Base-by-base conservation (phyloP, 169 alveolate species). In the Plasmodium knowlesi region DNA sequence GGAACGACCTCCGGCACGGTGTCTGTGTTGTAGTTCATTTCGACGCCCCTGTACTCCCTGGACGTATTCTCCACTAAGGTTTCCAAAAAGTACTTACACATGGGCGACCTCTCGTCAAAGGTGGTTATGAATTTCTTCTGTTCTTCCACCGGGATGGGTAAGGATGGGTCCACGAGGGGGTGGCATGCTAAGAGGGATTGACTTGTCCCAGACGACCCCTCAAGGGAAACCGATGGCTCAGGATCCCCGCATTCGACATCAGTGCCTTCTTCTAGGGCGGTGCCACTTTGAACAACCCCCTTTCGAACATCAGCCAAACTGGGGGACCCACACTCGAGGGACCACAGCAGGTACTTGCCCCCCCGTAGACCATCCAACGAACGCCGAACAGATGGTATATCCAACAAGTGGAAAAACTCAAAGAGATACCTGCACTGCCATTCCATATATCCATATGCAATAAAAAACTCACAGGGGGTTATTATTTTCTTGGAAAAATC, bases 401-500 rank as follows among this genome's bases (percentile, higher is more conserved):
- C 82, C 67, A 92, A 43, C 82, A 96, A 54, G 43, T 54, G 74
- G 22, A 32, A 57, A 82, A 94, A 96, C 30, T 93, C 96, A 39
- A 95, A 95, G 50, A 82, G 43, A 37, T 95, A 95, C 14, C 82
- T 85, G 14, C 81, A 46, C 19, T 96, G 74, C 97, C 97, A 96
- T 0, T 95, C 95, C 3, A 96, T 2, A 46, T 92, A 80, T 19
- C 81, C 95, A 43, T 94, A 79, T 4, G 96, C 97, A 28, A 96
- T 94, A 46, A 96, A 95, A 8, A 96, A 88, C 81, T 96, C 97
- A 78, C 79, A 96, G 1, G 97, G 96, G 46, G 41, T 83, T 14
- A 96, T 95, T 16, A 94, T 74, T 46, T 90, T 54, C 70, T 94
- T 90, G 32, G 95, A 92, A 82, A 92, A 83, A 43, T 92, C 92